Percentiles rank a stretch among this genome's conserved stretches.
Conservation (phyloP, 768 basidiomycete genomes). For the Leccinum fibrillosum region DNA sequence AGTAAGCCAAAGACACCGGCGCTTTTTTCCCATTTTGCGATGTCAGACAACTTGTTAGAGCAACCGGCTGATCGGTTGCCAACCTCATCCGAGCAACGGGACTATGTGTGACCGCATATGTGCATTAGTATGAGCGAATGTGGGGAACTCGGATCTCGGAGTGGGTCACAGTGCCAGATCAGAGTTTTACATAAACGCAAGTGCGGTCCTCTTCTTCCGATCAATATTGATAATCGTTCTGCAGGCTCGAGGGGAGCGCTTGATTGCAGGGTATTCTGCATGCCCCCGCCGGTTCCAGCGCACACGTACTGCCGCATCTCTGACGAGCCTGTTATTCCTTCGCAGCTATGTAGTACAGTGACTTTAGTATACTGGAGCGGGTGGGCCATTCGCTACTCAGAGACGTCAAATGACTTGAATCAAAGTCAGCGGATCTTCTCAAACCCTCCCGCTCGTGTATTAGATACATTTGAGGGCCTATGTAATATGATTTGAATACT, state of each 20-base stretch:
- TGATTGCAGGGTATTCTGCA: not conserved
- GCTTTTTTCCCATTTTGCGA: not conserved
- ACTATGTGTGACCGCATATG: too few species aligned
- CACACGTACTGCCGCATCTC: not conserved
- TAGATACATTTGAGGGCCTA: too few species aligned
- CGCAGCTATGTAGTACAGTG: not conserved
- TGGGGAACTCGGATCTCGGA: too few species aligned
- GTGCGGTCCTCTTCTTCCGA: too few species aligned
- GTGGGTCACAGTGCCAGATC: too few species aligned
- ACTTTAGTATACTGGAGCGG: not conserved
- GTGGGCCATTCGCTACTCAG: not conserved
- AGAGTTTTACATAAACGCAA: too few species aligned
- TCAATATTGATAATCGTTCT: too few species aligned
- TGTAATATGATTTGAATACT: too few species aligned
- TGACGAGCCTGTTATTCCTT: not conserved
- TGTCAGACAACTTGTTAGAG: not conserved
- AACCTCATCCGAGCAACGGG: not conserved
- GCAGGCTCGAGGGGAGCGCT: too few species aligned
- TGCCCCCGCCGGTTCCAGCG: not conserved
- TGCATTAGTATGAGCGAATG: too few species aligned
- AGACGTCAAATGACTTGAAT: not conserved
- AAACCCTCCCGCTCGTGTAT: not conserved
- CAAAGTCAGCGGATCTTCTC: not conserved
- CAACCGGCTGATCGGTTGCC: not conserved
- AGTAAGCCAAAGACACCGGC: not conserved